phyloP scores from a whole-genome alignment of 768 basidiomycete species.

The Kwoniella mangroviensis region DNA sequence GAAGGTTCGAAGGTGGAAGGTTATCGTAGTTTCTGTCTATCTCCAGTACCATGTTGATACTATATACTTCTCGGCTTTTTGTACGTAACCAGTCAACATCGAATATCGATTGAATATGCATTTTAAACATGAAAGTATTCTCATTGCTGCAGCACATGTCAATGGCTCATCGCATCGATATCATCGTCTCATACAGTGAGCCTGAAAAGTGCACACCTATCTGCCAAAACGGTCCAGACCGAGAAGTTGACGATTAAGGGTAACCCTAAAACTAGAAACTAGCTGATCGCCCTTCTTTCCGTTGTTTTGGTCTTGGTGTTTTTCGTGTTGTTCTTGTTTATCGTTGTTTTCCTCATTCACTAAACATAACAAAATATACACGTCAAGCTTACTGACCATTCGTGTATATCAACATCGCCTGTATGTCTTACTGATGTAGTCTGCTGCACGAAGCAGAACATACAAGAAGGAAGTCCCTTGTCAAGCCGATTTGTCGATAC shows the following conservation, averaged over 20 bases:
- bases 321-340: neutral
- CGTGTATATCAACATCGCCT: neutral
- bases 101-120: no score
- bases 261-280: neutral
- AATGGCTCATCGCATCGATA: neutral
- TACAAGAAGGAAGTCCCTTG: no score
- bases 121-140: no score
- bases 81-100: neutral
- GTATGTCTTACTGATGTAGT: neutral
- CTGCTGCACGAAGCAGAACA: neutral
- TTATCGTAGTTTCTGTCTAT: neutral
- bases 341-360: neutral
- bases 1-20: neutral
- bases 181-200: neutral
- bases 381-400: neutral
- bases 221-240: neutral
- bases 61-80: neutral
- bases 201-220: neutral
- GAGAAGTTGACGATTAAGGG: neutral
- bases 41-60: neutral
- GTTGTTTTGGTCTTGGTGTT: conserved; percentile 1
- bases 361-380: neutral
- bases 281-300: conserved; percentile 15
- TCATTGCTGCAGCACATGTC: neutral
- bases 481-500: no score